phyloP scores from a whole-genome alignment of 2,329 filamentous ascomycete species.

The Ascochyta lentis region DNA sequence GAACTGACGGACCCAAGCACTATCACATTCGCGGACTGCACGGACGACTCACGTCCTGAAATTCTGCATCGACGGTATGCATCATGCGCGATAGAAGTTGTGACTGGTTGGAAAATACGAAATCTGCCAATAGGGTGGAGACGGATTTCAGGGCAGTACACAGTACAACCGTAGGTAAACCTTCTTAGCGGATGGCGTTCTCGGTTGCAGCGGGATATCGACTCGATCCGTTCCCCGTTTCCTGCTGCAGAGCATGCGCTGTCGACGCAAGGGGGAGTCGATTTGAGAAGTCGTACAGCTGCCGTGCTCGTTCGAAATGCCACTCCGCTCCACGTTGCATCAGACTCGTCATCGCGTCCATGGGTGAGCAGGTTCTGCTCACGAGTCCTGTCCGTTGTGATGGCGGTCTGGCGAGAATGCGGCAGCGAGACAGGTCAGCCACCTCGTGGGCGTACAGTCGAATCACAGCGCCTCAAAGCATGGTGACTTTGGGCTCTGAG shows the following conservation, averaged over 20 bases:
- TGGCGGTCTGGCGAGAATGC: slow-evolving; percentile 19
- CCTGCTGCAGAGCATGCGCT: slow-evolving; percentile 9
- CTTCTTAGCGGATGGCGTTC: slow-evolving; percentile 41
- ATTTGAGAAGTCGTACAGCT: slow-evolving; percentile 3
- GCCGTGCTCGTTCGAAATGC: slow-evolving; percentile 1
- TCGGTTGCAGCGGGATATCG: slow-evolving; percentile 43
- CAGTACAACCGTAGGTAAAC: slow-evolving; percentile 25
- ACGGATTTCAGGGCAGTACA: slow-evolving; percentile 27
- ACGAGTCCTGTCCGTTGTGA: slow-evolving; percentile 3
- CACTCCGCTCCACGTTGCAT: slow-evolving; percentile 5
- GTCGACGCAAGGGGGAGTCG: slow-evolving; percentile 11
- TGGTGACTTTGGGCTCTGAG: slow-evolving; percentile 20
- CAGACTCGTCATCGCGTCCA: slow-evolving; percentile 3
- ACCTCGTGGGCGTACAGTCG: slow-evolving; percentile 33
- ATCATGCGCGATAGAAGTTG: slow-evolving; percentile 30
- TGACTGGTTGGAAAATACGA: slow-evolving; percentile 36
- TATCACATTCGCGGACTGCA: slow-evolving; percentile 37
- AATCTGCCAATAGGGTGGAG: slow-evolving; percentile 30
- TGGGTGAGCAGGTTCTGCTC: slow-evolving; percentile 13
- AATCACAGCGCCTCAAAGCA: slow-evolving; percentile 31
- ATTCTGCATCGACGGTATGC: slow-evolving; percentile 25
- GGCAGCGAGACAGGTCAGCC: slow-evolving; percentile 27
- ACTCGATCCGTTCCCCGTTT: slow-evolving; percentile 26
- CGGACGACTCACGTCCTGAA: slow-evolving; percentile 27
- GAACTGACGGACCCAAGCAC: slow-evolving; percentile 32